phyloP scores from a whole-genome alignment of 1,284 basidiomycete species.

The Amylostereum chailletii region DNA sequence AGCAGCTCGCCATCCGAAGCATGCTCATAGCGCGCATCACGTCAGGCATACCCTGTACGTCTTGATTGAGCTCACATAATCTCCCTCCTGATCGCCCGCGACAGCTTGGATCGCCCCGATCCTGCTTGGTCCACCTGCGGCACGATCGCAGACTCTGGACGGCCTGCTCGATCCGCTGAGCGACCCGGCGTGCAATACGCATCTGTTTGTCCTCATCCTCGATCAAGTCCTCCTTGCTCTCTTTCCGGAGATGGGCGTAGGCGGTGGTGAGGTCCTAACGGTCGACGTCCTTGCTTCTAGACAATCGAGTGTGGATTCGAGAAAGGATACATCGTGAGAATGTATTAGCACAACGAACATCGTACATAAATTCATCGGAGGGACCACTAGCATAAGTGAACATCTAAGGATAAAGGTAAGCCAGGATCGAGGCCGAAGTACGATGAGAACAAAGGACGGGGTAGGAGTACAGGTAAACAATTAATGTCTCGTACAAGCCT shows the following conservation, averaged over 20 bases:
- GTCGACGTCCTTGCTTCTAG: too few relatives aligned
- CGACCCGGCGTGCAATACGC: constrained; percentile 53
- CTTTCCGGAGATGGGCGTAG: constrained; percentile 55
- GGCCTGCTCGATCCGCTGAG: constrained; percentile 50
- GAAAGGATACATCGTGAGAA: too few relatives aligned
- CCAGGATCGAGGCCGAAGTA: too few relatives aligned
- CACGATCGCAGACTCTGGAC: constrained; percentile 31
- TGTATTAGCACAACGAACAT: too few relatives aligned
- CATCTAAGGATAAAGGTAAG: too few relatives aligned
- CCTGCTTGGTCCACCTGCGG: constrained; percentile 37
- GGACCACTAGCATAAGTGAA: too few relatives aligned
- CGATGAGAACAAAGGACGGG: too few relatives aligned
- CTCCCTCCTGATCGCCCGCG: constrained; percentile 15
- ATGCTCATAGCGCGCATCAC: constrained; percentile 38
- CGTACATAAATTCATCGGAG: too few relatives aligned
- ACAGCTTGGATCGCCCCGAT: constrained; percentile 25
- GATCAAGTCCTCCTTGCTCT: constrained; percentile 52
- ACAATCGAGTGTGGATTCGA: too few relatives aligned
- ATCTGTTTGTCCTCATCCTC: constrained; percentile 54
- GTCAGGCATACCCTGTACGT: constrained; percentile 37
- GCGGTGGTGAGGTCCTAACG: constrained; percentile 2
- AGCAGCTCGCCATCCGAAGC: constrained; percentile 53
- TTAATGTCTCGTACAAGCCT: too few relatives aligned
- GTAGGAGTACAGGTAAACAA: too few relatives aligned
- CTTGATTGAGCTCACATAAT: not conserved